Conservation (phyloP, 805 yeast genomes). For the Saccharomycopsis schoenii region DNA sequence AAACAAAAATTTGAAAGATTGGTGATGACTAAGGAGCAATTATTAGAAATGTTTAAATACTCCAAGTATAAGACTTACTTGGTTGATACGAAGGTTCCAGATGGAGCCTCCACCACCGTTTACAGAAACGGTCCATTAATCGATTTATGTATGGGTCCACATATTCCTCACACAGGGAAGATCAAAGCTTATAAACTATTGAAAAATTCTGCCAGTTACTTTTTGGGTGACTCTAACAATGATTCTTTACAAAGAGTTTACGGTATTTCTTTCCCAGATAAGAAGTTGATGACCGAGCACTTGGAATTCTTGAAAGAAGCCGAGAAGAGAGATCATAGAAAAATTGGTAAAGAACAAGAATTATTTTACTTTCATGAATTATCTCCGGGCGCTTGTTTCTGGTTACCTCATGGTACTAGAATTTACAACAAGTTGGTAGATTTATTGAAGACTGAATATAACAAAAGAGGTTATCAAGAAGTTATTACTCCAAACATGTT, state of each 20-base stretch:
- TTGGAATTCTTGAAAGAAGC: conserved; percentile 93
- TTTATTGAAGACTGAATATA: conserved; percentile 73
- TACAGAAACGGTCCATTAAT: conserved; percentile 97
- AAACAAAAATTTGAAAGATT: conserved; percentile 93
- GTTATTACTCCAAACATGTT: conserved; percentile 99
- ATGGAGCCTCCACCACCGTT: conserved; percentile 91
- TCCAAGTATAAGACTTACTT: conserved; percentile 91
- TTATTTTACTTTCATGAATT: conserved; percentile 89
- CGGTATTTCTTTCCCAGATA: conserved; percentile 98
- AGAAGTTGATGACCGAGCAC: conserved; percentile 90
- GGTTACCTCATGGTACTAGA: conserved; percentile 99
- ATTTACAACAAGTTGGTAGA: conserved; percentile 84
- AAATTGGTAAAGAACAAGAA: conserved; percentile 93
- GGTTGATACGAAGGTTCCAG: conserved; percentile 83
- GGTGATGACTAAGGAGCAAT: conserved; percentile 83
- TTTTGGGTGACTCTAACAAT: conserved; percentile 84
- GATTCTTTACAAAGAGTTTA: conserved; percentile 96
- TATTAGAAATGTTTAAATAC: conserved; percentile 87
- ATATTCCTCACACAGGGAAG: conserved; percentile 93
- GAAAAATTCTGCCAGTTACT: conserved; percentile 94
- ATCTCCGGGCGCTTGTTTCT: conserved; percentile 97
- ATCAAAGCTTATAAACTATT: conserved; percentile 89
- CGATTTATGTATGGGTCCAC: conserved; percentile 96
- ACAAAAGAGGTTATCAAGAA: conserved; percentile 92
- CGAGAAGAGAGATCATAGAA: conserved; percentile 90